Percentiles rank a stretch among this genome's conserved stretches.
Conservation (phyloP, 768 basidiomycete genomes). For the Auricularia heimuer region DNA sequence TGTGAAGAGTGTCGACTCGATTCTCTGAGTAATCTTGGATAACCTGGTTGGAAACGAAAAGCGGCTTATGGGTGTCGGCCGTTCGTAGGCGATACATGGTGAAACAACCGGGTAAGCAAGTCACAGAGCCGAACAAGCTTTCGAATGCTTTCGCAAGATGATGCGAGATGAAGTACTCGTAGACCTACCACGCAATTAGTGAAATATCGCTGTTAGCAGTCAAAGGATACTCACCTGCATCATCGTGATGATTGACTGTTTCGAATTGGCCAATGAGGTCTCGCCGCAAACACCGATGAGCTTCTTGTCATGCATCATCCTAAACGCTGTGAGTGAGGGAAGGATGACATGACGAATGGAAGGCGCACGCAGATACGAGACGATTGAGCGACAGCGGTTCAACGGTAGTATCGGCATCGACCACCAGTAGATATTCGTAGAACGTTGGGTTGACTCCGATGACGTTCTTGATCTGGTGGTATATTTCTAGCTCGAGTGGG, state of each 20-base stretch:
- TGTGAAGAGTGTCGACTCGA: constrained; percentile 92
- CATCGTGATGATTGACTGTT: constrained; percentile 94
- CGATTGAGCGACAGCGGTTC: constrained; percentile 81
- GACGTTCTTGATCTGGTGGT: constrained; percentile 99
- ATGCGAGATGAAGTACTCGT: constrained; percentile 99
- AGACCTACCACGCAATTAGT: constrained; percentile 44
- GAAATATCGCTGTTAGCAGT: not conserved
- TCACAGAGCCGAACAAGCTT: constrained; percentile 92
- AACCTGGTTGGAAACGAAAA: constrained; percentile 85
- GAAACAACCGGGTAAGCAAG: constrained; percentile 98
- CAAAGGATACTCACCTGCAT: constrained; percentile 56
- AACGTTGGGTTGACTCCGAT: constrained; percentile 98
- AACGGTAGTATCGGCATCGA: constrained; percentile 93
- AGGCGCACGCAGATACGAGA: constrained; percentile 81
- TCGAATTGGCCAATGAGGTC: constrained; percentile 84
- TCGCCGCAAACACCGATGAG: constrained; percentile 93
- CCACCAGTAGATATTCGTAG: constrained; percentile 91
- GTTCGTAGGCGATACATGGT: constrained; percentile 93
- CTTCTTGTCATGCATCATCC: constrained; percentile 96
- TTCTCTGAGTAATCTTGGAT: constrained; percentile 92
- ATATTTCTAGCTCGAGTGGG: constrained; percentile 94
- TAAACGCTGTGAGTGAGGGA: constrained; percentile 20
- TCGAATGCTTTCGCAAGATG: constrained; percentile 99
- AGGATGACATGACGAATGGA: not conserved
- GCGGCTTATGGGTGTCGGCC: constrained; percentile 89